Evolutionary conservation across 495 filamentous ascomycete species (phyloP), one percentile per base, ranked within the genome.

Genomic region (Hypoxylon cercidicola): DNA sequence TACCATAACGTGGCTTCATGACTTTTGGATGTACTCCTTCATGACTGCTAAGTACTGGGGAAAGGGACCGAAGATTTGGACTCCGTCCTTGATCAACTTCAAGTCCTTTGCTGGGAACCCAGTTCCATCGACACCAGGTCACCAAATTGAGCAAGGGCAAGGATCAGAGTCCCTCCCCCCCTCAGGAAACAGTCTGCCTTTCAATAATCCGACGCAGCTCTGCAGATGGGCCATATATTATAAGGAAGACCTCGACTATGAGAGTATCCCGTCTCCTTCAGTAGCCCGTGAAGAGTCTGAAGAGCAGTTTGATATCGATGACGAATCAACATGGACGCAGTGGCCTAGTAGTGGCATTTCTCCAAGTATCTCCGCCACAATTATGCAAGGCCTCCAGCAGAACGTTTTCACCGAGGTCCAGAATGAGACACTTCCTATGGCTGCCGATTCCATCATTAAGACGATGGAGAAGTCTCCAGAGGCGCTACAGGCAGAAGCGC

Each of bases 1-100:
- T 66, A 18, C 40, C 9, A 18, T 18, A 35, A 58, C 61, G 45
- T 64, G 61, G 77, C 55, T 81, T 44, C 73, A 82, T 54, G 76
- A 81, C 44, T 79, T 75, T 47, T 82, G 76, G 74, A 70, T 75
- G 32, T 78, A 73, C 43, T 68, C 73, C 7, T 81, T 78, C 55
- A 78, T 72, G 55, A 77, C 76, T 5, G 76, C 77, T 10, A 81
- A 77, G 52, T 63, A 74, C 43, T 80, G 77, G 79, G 78, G 78
- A 0, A 67, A 65, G 11, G 79, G 78, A 1, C 79, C 79, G 25
- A 60, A 41, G 50, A 32, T 54, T 39, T 80, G 77, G 77, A 76
- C 62, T 19, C 18, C 28, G n/a, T 16, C 18, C 9, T 60, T 73
- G 44, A 50, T 62, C 9, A 39, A 58, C 11, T 53, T 39, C 32